Conservation (phyloP, 768 basidiomycete genomes). For the Amanita pseudoporphyria region DNA sequence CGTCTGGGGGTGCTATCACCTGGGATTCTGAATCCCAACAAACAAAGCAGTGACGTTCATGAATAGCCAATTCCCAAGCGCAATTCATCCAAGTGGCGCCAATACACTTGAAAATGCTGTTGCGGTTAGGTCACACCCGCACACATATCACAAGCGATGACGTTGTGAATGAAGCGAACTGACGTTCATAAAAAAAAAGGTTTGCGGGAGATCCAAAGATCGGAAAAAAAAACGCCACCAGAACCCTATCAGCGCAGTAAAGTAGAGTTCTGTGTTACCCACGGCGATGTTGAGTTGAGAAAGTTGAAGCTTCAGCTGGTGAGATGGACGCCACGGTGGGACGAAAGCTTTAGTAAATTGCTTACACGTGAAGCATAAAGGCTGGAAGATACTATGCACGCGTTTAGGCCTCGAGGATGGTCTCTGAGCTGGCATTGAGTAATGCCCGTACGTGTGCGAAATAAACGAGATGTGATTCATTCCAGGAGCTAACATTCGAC, state of each 20-base stretch:
- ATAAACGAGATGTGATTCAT: background rate
- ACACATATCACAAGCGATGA: background rate
- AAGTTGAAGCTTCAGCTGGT: background rate
- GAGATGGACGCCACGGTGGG: background rate
- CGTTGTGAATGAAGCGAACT: background rate
- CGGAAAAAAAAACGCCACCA: too few relatives aligned
- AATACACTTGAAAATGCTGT: background rate
- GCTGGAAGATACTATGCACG: background rate
- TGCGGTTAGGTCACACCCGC: background rate
- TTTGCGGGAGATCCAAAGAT: background rate
- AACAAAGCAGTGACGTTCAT: background rate
- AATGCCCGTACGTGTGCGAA: too few relatives aligned
- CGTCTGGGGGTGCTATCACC: background rate
- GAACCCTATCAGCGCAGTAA: background rate
- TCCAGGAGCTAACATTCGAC: background rate
- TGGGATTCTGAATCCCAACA: background rate
- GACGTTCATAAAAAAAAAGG: background rate
- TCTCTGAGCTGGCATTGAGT: background rate
- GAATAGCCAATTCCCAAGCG: background rate
- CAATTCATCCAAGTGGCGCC: background rate
- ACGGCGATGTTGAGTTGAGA: background rate
- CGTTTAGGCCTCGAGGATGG: background rate
- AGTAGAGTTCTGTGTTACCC: background rate
- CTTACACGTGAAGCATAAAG: background rate
- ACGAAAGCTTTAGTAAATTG: background rate